Evolutionary conservation across 805 yeast species (phyloP), one percentile per base, ranked within the genome.

Genomic region (Blastobotrys terrestris): DNA sequence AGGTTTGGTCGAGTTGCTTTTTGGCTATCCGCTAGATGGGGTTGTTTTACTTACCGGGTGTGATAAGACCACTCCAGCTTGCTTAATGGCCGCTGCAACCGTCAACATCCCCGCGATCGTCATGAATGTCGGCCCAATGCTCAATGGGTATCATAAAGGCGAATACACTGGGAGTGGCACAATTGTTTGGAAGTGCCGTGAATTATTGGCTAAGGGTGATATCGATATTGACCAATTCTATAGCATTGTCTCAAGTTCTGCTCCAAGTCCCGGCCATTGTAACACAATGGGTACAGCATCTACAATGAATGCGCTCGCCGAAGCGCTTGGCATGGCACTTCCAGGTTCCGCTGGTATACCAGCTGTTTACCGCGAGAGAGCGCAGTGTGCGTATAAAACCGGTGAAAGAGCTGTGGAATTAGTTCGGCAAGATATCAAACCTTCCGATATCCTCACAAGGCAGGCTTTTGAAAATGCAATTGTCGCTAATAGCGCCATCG

Each of bases 221-320:
- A 61, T 62, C 22, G 50, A 55, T 41, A 53, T 54, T 39, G 57
- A 61, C 15, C 57, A 62, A 46, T 62, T 62, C 47, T 46, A 54
- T 15, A 62, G 59, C 14, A 19, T 60, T 14, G 64, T 61, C 19
- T 54, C 61, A 8, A 53, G 58, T 16, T 51, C 58, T 8, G 62
- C 64, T 69, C 96, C 96, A 22, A 96, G 96, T 61, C 84, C 96
- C 8, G 97, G 97, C 63, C 87, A 96, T 18, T 89, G 97, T 74
- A 96, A 96, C 76, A 96, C 96, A 75, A 90, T 89, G 96, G 90
- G 90, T 73, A 89, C 97, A 51, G 96, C 97, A 57, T 90, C 90
- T 72, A 88, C 96, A 49, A 87, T 89, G 95, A 96, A 96, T 5
- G 85, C 95, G 31, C 95, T 90, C 54, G 89, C 96, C 50, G 97